Base-by-base conservation (phyloP, 768 basidiomycete genomes). In the Leccinum subgranulosum region DNA sequence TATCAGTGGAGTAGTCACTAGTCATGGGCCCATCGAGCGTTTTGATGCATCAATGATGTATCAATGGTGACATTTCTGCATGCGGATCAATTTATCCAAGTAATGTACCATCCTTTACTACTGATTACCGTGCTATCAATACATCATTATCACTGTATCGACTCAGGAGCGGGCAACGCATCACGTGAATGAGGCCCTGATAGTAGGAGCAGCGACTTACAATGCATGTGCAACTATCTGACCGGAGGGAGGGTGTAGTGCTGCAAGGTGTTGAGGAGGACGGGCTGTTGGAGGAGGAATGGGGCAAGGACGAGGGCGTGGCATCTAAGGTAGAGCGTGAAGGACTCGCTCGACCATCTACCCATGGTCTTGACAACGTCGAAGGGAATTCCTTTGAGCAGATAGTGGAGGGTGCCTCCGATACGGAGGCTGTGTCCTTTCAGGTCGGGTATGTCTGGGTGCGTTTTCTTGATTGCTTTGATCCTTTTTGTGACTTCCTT, bases 11-110 rank as follows among this genome's bases (percentile, higher is more conserved):
- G n/a, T n/a, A n/a, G n/a, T n/a, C n/a, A n/a, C n/a, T n/a, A n/a
- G n/a, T n/a, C n/a, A n/a, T n/a, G n/a, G n/a, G n/a, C n/a, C 25
- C 3, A 92, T 77, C 71, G 1, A 23, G 23, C 3, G 23, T 23
- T 23, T 25, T 25, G 25, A 25, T 25, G 25, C 25, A 25, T 25
- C 25, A 4, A 25, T 25, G 25, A 25, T 25, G 25, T 25, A 25
- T 25, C 25, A 25, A 25, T 25, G 25, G 25, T 25, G 25, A 25
- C 25, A 25, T 25, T 25, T 25, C 25, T 25, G 25, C 25, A 25
- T 25, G 25, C 25, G 25, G 25, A 25, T 25, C 25, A 25, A 25
- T 25, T 25, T 25, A 25, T 25, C 25, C 25, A 25, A 25, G 25
- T 25, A 3, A 25, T 25, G 25, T 25, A 25, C 25, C 25, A 25